Evolutionary conservation across 2,329 filamentous ascomycete species (phyloP), one percentile per base, ranked within the genome.

Genomic region (Lasiodiplodia gonubiensis): DNA sequence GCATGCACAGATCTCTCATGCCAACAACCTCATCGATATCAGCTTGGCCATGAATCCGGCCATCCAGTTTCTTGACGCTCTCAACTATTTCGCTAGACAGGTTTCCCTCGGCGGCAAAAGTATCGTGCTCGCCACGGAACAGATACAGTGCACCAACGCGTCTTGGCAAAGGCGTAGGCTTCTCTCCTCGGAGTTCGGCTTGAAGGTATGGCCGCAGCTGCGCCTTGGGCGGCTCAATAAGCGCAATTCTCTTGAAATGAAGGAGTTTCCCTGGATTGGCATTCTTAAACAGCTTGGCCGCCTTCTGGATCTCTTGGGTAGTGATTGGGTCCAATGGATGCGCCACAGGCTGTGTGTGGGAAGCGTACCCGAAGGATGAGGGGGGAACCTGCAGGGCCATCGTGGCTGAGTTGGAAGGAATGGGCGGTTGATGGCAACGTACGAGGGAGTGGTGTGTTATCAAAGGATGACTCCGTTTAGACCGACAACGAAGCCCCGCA

Each of bases 151-250:
- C 76, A 2, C 82, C 82, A 18, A 71, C 70, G 0, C 83, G 80
- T 2, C 75, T 63, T 10, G 80, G 80, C 4, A 51, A 73, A 0
- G 63, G 30, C 12, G 68, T 8, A 35, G 51, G 21, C 25, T 23
- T 35, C 4, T 73, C 66, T 0, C 74, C 75, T 3, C 73, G 73
- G 67, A 82, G 80, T 59, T 85, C 81, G 64, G 54, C 73, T 5
- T 83, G 80, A 0, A 87, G 76, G 65, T 80, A 87, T 0, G 65
- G 67, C 5, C 83, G 69, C 77, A 86, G 79, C 18, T 79, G 74
- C n/a, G 75, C 72, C 73, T 87, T 88, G 1, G 77, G 74, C 0
- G 85, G 85, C 68, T 87, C 85, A 16, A 74, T 73, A 11, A 87
- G 78, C 0, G 83, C 84, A 68, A 86, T 82, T 12, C 59, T 51